Evolutionary conservation across 768 basidiomycete genomes (phyloP), one percentile per base, ranked within the genome.

Genomic region (Lentinula lateritia): DNA sequence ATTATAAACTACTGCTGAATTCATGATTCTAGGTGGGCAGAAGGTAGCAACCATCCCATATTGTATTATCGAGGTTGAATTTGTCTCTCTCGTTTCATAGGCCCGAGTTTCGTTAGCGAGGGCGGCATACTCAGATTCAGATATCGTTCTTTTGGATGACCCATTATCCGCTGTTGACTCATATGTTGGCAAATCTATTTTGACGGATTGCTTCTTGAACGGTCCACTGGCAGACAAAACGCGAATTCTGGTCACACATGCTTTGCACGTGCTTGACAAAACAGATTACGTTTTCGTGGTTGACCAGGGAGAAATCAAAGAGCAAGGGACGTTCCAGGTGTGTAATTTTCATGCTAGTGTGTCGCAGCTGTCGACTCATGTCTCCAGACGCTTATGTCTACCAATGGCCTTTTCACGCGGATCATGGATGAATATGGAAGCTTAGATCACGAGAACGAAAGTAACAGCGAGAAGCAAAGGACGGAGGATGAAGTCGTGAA

Each of bases 81-180:
- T 20, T 10, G 5, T 28, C 28, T 16, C 18, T 18, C 43, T 32
- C 9, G 9, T 34, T 58, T 18, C 60, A 16, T 66, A 88, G 82
- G 87, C 88, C 34, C 85, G 89, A n/a, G 81, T 91, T 3, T 88
- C 86, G 0, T 74, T 92, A 18, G 92, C 92, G 0, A 77, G 92
- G 36, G 90, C 90, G 1, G 87, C 87, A 1, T 95, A 93, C 67
- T 86, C 89, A 1, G 74, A 79, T 0, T 80, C 88, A 1, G 88
- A 92, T 61, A 80, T 93, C 55, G 84, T 92, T 43, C 80, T 93
- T n/a, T 78, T 93, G 34, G 92, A 95, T 67, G 92, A 95, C 68
- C 88, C 92, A 10, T 80, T 93, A 36, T 85, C 86, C 35, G 91
- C 91, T 1, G 86, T 93, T 6, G 91, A 93, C 64, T 84, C 89